Base-by-base conservation (phyloP, 305 asterid species). In the Fraxinus sp. region DNA sequence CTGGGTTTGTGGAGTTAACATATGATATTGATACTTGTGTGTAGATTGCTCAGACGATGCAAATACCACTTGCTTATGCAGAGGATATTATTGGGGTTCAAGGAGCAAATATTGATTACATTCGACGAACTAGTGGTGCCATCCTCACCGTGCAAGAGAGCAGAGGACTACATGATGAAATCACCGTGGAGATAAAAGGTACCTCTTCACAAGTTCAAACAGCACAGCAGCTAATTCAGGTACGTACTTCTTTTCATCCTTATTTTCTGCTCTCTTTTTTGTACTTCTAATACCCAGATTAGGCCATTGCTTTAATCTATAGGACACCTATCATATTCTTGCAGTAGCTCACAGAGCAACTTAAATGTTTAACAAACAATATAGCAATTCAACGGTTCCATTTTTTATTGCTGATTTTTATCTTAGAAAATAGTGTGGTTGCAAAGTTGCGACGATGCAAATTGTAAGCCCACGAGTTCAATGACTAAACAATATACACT, bases 171-270 rank as follows among this genome's bases (percentile, higher is more conserved):
- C 92, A 94, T 16, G 97, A 91, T 77, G 96, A 95, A 82, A 95
- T 95, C 77, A 94, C 97, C 0, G 97, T 95, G 78, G 99, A 94
- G 86, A 94, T 95, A 35, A 95, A 92, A 85, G 99, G 99, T 77
- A 86, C 92, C 79, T 84, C 99, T 16, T 33, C 97, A 37, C 95
- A 95, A 87, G 98, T 95, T 84, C 97, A 93, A 82, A 84, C 90
- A 30, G 99, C 99, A 57, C 93, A 94, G 77, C 97, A 92, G 87
- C 93, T 95, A 79, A 93, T 95, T 80, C 96, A 90, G 96, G 99
- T 93, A 83, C 39, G 11, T 59, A 36, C 84, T 72, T 7, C 28
- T 77, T 73, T 28, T 49, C 80, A 5, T 36, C n/a, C 6, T 46
- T 71, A 70, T 9, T 39, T 64, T 32, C 30, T 13, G 0, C 37